Evolutionary conservation across 441 rosid species (phyloP).

Genomic region (Aleurites moluccanus): DNA sequence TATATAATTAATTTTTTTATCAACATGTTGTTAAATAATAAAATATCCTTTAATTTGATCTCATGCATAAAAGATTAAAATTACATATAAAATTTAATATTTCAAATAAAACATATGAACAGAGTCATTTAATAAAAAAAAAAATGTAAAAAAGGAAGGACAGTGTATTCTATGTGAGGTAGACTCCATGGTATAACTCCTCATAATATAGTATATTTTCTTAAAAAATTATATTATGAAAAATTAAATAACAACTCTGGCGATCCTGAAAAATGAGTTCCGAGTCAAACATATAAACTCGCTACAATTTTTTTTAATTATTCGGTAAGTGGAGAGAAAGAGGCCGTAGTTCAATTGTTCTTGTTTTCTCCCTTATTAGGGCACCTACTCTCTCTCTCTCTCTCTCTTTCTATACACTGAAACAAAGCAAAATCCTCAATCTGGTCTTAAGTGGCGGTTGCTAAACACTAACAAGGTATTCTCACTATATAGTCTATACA

Average conservation of each 20-base stretch:
- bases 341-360: slow-evolving; percentile 9
- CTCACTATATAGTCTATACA: not conserved
- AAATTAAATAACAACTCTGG: not conserved
- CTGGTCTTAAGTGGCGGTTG: slow-evolving; percentile 33
- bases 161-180: not conserved
- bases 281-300: not conserved
- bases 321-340: not conserved
- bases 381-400: slow-evolving; percentile 16
- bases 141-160: not conserved
- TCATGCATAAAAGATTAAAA: too few relatives aligned
- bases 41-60: too few relatives aligned
- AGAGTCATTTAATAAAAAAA: too few relatives aligned
- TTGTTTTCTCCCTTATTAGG: slow-evolving; percentile 18
- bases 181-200: not conserved
- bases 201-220: not conserved
- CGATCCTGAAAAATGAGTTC: not conserved
- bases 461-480: slow-evolving; percentile 36
- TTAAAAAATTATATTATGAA: not conserved
- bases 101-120: too few relatives aligned
- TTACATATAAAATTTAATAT: too few relatives aligned
- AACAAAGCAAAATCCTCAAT: slow-evolving; percentile 7
- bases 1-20: too few relatives aligned
- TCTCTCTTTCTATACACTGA: not conserved
- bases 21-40: too few relatives aligned
- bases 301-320: not conserved